phyloP scores from a whole-genome alignment of 78 protist genomes.

The Dictyostelium firmibasis region DNA sequence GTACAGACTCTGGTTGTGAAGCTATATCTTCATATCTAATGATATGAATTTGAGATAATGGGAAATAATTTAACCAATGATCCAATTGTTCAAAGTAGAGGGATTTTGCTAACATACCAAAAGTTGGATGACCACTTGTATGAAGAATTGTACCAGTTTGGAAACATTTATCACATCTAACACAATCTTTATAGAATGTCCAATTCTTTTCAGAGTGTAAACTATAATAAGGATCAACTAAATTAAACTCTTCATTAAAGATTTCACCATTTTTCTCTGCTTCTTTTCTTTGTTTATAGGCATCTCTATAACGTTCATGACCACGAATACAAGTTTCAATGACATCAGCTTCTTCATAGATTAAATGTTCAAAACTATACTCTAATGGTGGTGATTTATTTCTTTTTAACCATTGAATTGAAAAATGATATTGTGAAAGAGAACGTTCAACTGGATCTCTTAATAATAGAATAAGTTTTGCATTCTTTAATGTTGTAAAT shows the following conservation, averaged over 20 bases:
- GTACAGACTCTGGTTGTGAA: conserved; percentile 16
- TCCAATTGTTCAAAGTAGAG: conserved; percentile 54
- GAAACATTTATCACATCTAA: conserved; percentile 44
- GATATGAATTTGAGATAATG: conserved; percentile 32
- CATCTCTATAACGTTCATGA: not conserved
- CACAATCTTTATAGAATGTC: conserved; percentile 59
- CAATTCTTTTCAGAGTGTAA: conserved; percentile 48
- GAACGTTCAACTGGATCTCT: conserved; percentile 72
- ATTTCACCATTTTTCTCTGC: not conserved
- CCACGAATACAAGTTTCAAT: conserved; percentile 65
- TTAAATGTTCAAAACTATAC: conserved; percentile 3
- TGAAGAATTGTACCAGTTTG: conserved; percentile 46
- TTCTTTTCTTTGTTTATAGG: not conserved
- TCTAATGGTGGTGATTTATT: not conserved
- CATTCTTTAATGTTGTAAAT: conserved; percentile 8
- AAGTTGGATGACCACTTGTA: conserved; percentile 70
- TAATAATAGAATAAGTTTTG: conserved; percentile 14
- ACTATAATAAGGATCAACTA: conserved; percentile 4
- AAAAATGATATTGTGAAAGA: conserved; percentile 33
- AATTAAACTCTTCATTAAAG: not conserved
- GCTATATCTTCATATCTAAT: conserved; percentile 60
- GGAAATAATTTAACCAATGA: conserved; percentile 41
- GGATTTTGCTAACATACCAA: conserved; percentile 70
- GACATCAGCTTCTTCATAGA: conserved; percentile 47
- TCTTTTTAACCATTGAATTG: conserved; percentile 28